phyloP scores from a whole-genome alignment of 2,329 filamentous ascomycete species.

The Penicillium sp. region DNA sequence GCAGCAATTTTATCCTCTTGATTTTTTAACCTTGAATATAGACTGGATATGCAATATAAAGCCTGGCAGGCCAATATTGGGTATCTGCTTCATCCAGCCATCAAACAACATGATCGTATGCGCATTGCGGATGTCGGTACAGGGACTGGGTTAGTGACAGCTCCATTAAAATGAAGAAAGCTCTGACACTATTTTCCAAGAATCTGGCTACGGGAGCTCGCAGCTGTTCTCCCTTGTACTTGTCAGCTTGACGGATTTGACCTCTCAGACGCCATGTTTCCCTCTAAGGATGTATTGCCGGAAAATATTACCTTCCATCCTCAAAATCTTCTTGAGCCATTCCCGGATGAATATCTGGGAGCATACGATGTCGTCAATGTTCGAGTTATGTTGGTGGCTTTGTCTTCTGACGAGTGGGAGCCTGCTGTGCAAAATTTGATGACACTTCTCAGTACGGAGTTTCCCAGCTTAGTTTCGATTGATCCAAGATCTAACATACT shows the following conservation, averaged over 20 bases:
- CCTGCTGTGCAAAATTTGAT: constrained; percentile 1
- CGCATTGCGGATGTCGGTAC: not conserved
- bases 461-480: not conserved
- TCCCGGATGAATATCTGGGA: not conserved
- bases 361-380: constrained; percentile 4
- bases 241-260: not conserved
- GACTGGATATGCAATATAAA: not conserved
- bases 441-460: not conserved
- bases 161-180: not conserved
- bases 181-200: not conserved
- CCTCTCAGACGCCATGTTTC: not conserved
- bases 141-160: not conserved
- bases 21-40: not conserved
- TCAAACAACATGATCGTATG: not conserved
- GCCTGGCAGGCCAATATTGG: not conserved
- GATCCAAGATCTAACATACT: not conserved
- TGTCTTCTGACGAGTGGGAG: constrained; percentile 2
- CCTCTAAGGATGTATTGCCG: not conserved
- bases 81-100: not conserved
- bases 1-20: not conserved
- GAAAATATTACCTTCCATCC: not conserved
- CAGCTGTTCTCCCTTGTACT: not conserved
- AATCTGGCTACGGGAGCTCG: not conserved
- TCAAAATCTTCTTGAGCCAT: not conserved
- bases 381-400: constrained; percentile 4